phyloP scores from a whole-genome alignment of 2,329 filamentous ascomycete genomes.

The Penicillium occitanis region DNA sequence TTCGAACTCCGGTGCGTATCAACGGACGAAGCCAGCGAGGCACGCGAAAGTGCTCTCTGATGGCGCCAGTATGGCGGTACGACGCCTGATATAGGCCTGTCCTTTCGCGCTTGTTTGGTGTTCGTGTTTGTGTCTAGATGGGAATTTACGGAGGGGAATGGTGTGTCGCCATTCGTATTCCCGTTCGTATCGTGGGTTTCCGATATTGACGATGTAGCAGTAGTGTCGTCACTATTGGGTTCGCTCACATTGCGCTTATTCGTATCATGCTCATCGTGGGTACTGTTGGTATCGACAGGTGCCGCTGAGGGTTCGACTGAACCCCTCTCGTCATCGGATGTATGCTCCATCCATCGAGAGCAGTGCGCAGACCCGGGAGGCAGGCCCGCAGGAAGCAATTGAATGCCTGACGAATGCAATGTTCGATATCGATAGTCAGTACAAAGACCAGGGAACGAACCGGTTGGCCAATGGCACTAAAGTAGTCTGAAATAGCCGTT shows the following conservation, averaged over 20 bases:
- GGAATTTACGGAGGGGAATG: not conserved
- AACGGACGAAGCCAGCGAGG: constrained; percentile 38
- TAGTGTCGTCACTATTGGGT: not conserved
- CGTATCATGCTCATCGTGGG: not conserved
- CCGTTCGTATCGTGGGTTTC: not conserved
- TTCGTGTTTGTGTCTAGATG: not conserved
- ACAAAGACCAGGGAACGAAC: not conserved
- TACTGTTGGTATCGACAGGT: not conserved
- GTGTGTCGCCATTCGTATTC: not conserved
- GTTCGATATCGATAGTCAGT: not conserved
- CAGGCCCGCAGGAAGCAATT: not conserved
- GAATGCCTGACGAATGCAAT: not conserved
- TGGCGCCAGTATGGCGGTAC: constrained; percentile 50
- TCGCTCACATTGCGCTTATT: not conserved
- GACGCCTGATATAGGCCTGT: constrained; percentile 34
- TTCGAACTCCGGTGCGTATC: constrained; percentile 31
- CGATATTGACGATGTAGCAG: not conserved
- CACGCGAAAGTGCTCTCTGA: constrained; percentile 42
- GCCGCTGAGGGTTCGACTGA: constrained; percentile 8
- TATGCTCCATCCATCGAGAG: constrained; percentile 22
- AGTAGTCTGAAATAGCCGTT: not conserved
- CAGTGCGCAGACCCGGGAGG: not conserved
- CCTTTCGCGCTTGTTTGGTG: constrained; percentile 14
- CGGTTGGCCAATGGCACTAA: not conserved
- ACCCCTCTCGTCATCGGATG: constrained; percentile 21